Evolutionary conservation across 129 eudicot genomes (phyloP).

Genomic region (Helichrysum umbraculigerum): DNA sequence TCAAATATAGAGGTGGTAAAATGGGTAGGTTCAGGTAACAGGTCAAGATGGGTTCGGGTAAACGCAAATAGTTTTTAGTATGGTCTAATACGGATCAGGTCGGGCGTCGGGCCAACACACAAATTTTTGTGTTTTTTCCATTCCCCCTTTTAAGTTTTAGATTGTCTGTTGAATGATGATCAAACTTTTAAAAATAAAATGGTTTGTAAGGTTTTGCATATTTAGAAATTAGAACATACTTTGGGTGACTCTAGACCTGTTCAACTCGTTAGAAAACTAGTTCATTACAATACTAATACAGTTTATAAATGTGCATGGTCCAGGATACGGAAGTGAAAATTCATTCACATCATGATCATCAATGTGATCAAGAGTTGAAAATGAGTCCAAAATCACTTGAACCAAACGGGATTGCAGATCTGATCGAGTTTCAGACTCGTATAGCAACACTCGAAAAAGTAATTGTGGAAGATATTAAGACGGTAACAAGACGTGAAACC

Average conservation of each 20-base stretch:
- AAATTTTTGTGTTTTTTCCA: neutral
- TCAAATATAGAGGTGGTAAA: neutral
- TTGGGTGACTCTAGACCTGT: neutral
- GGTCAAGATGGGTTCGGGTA: neutral
- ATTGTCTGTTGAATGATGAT: neutral
- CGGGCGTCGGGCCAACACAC: neutral
- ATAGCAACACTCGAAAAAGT: slow-evolving; percentile 64
- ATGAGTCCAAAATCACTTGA: slow-evolving; percentile 29
- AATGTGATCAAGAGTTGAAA: slow-evolving; percentile 18
- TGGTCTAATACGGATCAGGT: neutral
- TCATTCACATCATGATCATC: slow-evolving; percentile 28
- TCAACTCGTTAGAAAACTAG: neutral
- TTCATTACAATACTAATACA: neutral
- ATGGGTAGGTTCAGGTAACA: neutral
- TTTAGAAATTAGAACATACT: neutral
- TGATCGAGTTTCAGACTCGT: slow-evolving; percentile 60
- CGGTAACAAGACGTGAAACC: slow-evolving; percentile 32
- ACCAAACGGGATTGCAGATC: slow-evolving; percentile 44
- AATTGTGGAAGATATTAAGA: slow-evolving; percentile 48
- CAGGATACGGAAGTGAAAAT: slow-evolving; percentile 45
- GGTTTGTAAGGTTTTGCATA: no score
- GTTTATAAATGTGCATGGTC: neutral
- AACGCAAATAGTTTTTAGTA: no score
- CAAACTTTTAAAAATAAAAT: no score
- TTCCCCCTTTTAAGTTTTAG: neutral